These are phyloP conservation scores for Xylariaceae sp. DNA, from an alignment of 2,329 filamentous ascomycete species.

Conservation along the genomic window DNA sequence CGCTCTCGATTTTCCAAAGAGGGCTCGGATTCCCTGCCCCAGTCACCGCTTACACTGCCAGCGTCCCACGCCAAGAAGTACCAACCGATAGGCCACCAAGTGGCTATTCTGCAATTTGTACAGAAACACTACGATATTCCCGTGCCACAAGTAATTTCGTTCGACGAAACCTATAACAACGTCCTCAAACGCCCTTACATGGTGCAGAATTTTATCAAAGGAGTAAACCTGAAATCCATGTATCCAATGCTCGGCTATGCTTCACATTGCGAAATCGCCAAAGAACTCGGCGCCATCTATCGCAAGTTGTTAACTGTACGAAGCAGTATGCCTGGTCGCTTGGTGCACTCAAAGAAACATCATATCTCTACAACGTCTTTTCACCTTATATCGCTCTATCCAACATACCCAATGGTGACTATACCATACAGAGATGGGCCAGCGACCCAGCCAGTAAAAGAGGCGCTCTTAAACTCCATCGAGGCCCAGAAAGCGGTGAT, in stretches of 20 bases:
- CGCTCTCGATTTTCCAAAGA: no score
- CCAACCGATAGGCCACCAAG: not conserved
- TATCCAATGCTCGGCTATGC: not conserved
- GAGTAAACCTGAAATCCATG: not conserved
- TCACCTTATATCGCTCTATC: not conserved
- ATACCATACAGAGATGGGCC: not conserved
- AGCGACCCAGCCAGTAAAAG: not conserved
- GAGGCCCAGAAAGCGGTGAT: not conserved
- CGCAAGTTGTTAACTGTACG: not conserved
- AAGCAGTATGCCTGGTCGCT: not conserved
- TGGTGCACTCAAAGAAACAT: not conserved
- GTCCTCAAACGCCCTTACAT: not conserved
- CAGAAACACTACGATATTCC: not conserved
- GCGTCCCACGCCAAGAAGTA: not conserved
- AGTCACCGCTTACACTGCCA: no score
- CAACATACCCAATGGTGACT: not conserved
- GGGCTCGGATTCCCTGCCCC: no score
- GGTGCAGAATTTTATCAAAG: not conserved
- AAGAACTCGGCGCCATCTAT: not conserved
- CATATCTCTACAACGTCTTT: not conserved
- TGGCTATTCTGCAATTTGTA: not conserved
- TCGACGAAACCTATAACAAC: not conserved
- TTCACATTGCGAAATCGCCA: not conserved
- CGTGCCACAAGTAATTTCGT: not conserved
- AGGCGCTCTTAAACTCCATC: not conserved